Evolutionary conservation across 176 grass and related monocot genomes (phyloP), one percentile per base, ranked within the genome.

Genomic region (Zoysia japonica): DNA sequence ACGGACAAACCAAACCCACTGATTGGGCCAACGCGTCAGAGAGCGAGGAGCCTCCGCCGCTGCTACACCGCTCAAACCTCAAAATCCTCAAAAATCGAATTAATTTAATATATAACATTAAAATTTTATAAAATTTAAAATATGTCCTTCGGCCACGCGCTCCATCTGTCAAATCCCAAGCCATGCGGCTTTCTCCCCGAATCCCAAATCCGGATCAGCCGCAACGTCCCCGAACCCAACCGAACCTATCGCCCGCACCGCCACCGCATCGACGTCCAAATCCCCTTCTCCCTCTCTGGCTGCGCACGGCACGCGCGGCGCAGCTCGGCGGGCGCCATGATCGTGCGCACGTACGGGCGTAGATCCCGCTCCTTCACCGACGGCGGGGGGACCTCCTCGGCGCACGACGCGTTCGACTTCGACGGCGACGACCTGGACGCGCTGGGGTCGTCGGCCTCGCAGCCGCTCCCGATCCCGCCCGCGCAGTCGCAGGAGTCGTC

Each of bases 331-430:
- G 66, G 50, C 68, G 86, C 77, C 78, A 99, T 99, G 92, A 92
- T 99, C 75, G 79, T 99, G 55, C 92, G 92, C 61, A 99, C 90
- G 5, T 99, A 99, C 88, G 84, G 89, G 64, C 96, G 96, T 60
- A 88, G 96, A 82, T 87, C 88, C 74, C 96, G 96, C 56, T 74
- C 83, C 81, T 78, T 87, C 80, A 69, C 85, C 60, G 84, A 78
- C 45, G 89, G 66, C 43, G 84, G 72, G 80, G 38, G 42, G 70
- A 43, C 83, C 70, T 15, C 20, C 59, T 85, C 83, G 50, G 80
- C 87, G 55, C 84, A 88, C 68, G 74, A 86, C 76, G 83, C 86
- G 53, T 88, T 92, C 86, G 92, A 93, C 71, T 84, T 89, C 55
- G 89, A 88, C 65, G 89, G 35, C 49, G 89, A 83, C 54, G 94